Percentiles rank a stretch among this genome's conserved stretches.
Evolutionary conservation across 305 asterid genomes (phyloP).

Genomic region (Rubia tinctorum): DNA sequence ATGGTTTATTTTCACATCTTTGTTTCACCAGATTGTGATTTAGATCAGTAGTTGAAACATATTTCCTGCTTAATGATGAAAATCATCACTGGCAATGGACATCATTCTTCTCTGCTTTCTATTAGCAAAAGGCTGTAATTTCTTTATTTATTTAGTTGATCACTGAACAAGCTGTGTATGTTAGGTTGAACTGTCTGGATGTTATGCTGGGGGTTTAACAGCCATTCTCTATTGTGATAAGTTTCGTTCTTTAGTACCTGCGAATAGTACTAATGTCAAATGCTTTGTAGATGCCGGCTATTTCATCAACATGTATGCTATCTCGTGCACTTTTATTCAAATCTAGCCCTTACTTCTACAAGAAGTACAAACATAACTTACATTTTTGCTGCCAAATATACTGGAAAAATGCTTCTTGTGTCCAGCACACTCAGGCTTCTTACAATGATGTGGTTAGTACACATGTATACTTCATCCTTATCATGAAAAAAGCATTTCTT

Average conservation of each 20-base stretch:
- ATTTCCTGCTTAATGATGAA: too few species aligned
- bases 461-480: slow-evolving; percentile 40
- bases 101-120: too few species aligned
- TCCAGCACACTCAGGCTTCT: slow-evolving; percentile 47
- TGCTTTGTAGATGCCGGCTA: slow-evolving; percentile 89
- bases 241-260: slow-evolving; percentile 53
- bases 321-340: neutral
- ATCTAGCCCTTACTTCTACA: neutral
- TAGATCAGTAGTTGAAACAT: too few species aligned
- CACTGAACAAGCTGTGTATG: neutral
- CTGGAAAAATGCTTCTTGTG: slow-evolving; percentile 74
- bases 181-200: slow-evolving; percentile 62
- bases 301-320: slow-evolving; percentile 62
- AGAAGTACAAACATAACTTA: neutral
- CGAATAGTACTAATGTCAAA: slow-evolving; percentile 49
- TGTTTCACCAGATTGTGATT: neutral
- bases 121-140: too few species aligned
- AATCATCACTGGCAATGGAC: too few species aligned
- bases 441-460: slow-evolving; percentile 54
- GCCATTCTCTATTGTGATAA: slow-evolving; percentile 73
- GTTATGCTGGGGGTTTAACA: slow-evolving; percentile 91
- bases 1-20: neutral
- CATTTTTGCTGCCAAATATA: slow-evolving; percentile 9
- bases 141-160: neutral
- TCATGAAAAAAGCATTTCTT: neutral